Percentiles rank a stretch among this genome's conserved stretches.
These are phyloP conservation scores for Apiotrichum siamense DNA, from an alignment of 1,284 basidiomycete genomes.

Conservation along the genomic window DNA sequence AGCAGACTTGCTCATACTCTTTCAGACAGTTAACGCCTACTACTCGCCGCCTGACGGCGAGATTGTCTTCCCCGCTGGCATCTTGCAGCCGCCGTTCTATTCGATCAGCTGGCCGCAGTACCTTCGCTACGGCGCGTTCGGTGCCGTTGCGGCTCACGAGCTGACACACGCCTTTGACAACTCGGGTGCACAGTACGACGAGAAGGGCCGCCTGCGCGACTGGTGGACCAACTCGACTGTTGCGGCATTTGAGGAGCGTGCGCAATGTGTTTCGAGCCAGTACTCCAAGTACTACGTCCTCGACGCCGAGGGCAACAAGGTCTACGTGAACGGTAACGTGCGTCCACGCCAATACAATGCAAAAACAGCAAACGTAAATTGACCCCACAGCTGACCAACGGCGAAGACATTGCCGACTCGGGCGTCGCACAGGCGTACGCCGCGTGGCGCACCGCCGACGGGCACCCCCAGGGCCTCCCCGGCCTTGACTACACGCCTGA, in stretches of 20 bases:
- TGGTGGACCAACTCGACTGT: conserved; percentile 75
- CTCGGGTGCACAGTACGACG: conserved; percentile 59
- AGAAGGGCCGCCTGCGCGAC: conserved; percentile 56
- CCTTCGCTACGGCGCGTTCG: conserved; percentile 85
- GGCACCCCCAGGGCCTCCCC: conserved; percentile 53
- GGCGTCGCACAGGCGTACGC: conserved; percentile 77
- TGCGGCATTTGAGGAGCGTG: conserved; percentile 71
- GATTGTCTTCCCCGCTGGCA: conserved; percentile 96
- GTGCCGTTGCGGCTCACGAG: conserved; percentile 82
- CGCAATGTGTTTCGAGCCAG: conserved; percentile 82
- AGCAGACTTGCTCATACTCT: too few species aligned
- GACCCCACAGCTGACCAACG: conserved; percentile 62
- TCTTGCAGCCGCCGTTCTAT: conserved; percentile 90
- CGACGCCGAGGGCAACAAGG: conserved; percentile 73
- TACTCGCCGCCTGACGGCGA: conserved; percentile 48
- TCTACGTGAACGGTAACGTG: conserved; percentile 75
- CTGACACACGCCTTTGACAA: conserved; percentile 91
- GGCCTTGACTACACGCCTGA: conserved; percentile 74
- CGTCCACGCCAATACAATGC: conserved; percentile 21
- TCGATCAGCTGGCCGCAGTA: conserved; percentile 73
- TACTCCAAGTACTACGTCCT: conserved; percentile 77
- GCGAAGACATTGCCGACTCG: conserved; percentile 83
- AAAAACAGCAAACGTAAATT: background rate
- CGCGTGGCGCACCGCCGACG: conserved; percentile 66
- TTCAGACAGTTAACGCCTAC: conserved; percentile 46